phyloP scores from a whole-genome alignment of 106 monocot species.

The Allium fistulosum region DNA sequence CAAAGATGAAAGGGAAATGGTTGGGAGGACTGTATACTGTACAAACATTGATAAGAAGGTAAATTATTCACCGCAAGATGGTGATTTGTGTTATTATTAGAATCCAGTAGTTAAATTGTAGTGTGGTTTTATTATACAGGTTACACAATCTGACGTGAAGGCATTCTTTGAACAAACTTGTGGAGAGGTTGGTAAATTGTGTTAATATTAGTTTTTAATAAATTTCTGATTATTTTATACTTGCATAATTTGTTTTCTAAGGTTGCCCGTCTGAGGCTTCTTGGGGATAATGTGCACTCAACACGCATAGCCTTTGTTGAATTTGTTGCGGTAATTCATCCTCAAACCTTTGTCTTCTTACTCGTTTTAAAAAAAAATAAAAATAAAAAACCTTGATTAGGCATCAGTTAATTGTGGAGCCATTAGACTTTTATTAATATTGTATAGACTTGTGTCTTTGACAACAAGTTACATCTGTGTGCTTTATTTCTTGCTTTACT shows the following conservation, averaged over 20 bases:
- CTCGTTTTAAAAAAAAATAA: background rate
- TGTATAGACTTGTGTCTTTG: background rate
- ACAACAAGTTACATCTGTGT: background rate
- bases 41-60: conserved; percentile 80
- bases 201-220: background rate
- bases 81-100: background rate
- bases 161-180: conserved; percentile 41
- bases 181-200: conserved; percentile 35
- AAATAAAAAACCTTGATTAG: background rate
- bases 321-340: conserved; percentile 10
- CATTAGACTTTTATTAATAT: background rate
- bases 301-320: conserved; percentile 24
- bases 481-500: background rate
- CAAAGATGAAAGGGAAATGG: conserved; percentile 56
- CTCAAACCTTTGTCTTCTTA: background rate
- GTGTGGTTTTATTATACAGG: conserved; percentile 20
- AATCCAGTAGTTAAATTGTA: background rate
- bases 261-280: conserved; percentile 21
- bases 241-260: background rate
- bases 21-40: conserved; percentile 61
- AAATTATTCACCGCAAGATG: background rate
- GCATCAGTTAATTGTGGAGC: background rate
- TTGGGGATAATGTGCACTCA: conserved; percentile 22
- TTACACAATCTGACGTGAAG: conserved; percentile 47
- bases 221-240: background rate